Evolutionary conservation across 1,284 basidiomycete species (phyloP).

Genomic region (Ceratobasidium sp.): DNA sequence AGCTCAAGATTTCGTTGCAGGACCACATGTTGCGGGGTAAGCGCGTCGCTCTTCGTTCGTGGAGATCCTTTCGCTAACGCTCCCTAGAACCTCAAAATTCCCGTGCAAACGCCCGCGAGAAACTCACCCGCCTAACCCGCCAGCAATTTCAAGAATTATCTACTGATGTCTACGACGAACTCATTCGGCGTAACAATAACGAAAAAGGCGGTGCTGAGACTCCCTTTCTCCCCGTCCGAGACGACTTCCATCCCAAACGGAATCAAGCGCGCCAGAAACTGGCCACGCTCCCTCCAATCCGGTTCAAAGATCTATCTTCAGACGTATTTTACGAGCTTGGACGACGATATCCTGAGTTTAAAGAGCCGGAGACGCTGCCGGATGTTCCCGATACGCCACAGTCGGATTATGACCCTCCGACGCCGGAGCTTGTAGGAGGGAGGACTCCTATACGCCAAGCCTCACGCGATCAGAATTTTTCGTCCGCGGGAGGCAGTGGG

Average conservation of each 20-base stretch:
- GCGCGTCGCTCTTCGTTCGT: slow-evolving; percentile 46
- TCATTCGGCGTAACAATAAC: slow-evolving; percentile 79
- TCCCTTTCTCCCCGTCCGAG: slow-evolving; percentile 89
- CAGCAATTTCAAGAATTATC: slow-evolving; percentile 95
- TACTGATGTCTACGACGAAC: slow-evolving; percentile 95
- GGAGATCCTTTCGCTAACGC: not conserved
- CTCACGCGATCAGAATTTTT: slow-evolving; percentile 26
- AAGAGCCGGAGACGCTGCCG: slow-evolving; percentile 73
- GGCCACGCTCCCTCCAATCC: slow-evolving; percentile 89
- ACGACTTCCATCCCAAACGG: slow-evolving; percentile 98
- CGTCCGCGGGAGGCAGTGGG: slow-evolving; percentile 63
- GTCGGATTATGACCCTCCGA: slow-evolving; percentile 49
- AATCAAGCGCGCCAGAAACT: slow-evolving; percentile 99
- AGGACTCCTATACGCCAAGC: slow-evolving; percentile 30
- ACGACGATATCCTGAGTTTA: slow-evolving; percentile 95
- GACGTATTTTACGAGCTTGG: slow-evolving; percentile 98
- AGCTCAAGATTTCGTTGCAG: slow-evolving; percentile 77
- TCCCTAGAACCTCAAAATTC: slow-evolving; percentile 78
- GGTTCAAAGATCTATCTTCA: slow-evolving; percentile 97
- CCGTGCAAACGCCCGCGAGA: slow-evolving; percentile 89
- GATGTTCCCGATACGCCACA: slow-evolving; percentile 47
- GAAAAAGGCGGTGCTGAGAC: slow-evolving; percentile 73
- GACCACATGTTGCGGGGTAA: slow-evolving; percentile 69
- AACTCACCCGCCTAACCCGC: slow-evolving; percentile 88
- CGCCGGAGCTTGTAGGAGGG: slow-evolving; percentile 41